Percentiles rank a stretch among this genome's conserved stretches.
Conservation (phyloP, 192 early-diverging fungal genomes). For the Coemansia guatemalensis region DNA sequence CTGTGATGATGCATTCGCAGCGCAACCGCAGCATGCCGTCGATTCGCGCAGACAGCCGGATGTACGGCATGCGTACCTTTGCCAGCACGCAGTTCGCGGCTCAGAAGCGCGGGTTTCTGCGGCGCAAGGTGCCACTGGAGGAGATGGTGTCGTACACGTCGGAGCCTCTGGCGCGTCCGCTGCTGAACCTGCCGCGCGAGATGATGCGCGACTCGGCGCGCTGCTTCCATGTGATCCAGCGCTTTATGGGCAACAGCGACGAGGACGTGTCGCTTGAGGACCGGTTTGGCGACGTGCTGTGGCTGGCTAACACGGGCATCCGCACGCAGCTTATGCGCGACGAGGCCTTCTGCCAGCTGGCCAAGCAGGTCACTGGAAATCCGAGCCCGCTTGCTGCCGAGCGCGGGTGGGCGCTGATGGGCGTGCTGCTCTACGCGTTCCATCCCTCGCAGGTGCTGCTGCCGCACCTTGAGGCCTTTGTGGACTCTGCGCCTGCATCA, state of each 20-base stretch:
- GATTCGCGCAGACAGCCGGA: conserved; percentile 60
- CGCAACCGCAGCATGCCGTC: conserved; percentile 69
- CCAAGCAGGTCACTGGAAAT: conserved; percentile 83
- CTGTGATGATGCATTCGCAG: conserved; percentile 47
- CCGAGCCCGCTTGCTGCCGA: conserved; percentile 59
- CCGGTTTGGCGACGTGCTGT: conserved; percentile 65
- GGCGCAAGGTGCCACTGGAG: conserved; percentile 82
- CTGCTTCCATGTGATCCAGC: conserved; percentile 83
- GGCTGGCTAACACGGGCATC: conserved; percentile 77
- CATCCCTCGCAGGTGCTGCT: conserved; percentile 88
- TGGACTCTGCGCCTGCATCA: conserved; percentile 41
- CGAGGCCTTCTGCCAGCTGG: conserved; percentile 93
- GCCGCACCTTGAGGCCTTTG: conserved; percentile 78
- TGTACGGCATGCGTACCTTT: conserved; percentile 67
- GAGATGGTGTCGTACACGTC: conserved; percentile 74
- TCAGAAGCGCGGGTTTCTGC: conserved; percentile 82
- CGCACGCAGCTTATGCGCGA: conserved; percentile 77
- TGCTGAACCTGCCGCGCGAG: conserved; percentile 81
- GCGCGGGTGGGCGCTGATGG: conserved; percentile 86
- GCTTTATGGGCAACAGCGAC: conserved; percentile 74
- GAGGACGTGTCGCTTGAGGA: conserved; percentile 34
- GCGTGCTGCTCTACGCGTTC: conserved; percentile 82
- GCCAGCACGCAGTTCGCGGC: conserved; percentile 89
- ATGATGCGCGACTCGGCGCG: conserved; percentile 82
- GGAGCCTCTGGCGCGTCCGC: conserved; percentile 72